A percentile compares a stretch with the other conserved stretches of the same genome.
Evolutionary conservation across 768 basidiomycete species (phyloP).

Genomic region (Lactarius hengduanensis): DNA sequence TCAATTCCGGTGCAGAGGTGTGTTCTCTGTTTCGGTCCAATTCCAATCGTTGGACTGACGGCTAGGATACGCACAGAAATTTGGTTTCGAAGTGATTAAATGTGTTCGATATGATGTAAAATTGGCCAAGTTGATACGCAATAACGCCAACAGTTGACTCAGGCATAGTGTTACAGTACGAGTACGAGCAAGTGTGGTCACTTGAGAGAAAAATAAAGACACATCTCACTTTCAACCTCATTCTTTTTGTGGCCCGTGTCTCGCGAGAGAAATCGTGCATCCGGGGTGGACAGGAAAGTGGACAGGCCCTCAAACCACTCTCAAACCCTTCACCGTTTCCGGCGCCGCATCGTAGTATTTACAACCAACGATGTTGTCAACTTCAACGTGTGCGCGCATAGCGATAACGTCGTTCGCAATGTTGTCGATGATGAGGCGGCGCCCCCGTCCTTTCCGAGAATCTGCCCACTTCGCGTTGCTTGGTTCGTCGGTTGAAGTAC

Average conservation of each 20-base stretch:
- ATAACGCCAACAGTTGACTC: neutral
- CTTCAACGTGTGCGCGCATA: slow-evolving; percentile 69
- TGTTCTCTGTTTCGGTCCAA: neutral
- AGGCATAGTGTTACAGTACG: too few relatives aligned
- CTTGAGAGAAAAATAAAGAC: too few relatives aligned
- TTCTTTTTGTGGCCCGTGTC: too few relatives aligned
- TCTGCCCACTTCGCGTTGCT: slow-evolving; percentile 52
- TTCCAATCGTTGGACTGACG: neutral
- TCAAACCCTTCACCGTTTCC: too few relatives aligned
- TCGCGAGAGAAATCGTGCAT: too few relatives aligned
- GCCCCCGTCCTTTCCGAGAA: slow-evolving; percentile 48
- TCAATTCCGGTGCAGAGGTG: slow-evolving; percentile 12
- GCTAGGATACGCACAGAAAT: neutral
- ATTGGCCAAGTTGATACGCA: neutral
- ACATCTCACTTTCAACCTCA: too few relatives aligned
- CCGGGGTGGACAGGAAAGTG: too few relatives aligned
- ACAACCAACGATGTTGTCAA: slow-evolving; percentile 53
- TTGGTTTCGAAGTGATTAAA: neutral
- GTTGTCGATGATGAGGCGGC: slow-evolving; percentile 54
- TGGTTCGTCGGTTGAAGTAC: slow-evolving; percentile 51
- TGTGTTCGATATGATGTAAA: slow-evolving; percentile 3
- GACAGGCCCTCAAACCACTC: too few relatives aligned
- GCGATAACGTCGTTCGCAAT: slow-evolving; percentile 60
- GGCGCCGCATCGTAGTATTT: slow-evolving; percentile 8
- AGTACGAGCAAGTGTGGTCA: too few relatives aligned